phyloP scores from a whole-genome alignment of 805 yeast species.

The Saccharomycopsis selenospora region DNA sequence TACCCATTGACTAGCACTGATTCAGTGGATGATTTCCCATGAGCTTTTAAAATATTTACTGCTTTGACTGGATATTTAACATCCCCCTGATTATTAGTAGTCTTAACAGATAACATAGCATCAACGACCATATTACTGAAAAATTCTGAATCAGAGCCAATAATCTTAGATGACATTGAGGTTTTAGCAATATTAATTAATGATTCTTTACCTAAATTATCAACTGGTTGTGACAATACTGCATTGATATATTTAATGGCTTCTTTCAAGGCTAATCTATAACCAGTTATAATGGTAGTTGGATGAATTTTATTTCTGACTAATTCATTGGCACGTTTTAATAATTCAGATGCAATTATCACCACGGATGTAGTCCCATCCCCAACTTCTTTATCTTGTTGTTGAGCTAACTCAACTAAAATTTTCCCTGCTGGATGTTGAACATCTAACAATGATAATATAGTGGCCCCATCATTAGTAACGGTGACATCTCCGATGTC shows the following conservation, averaged over 20 bases:
- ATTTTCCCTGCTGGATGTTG: conserved; percentile 99
- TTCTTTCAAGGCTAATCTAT: conserved; percentile 86
- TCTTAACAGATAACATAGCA: conserved; percentile 90
- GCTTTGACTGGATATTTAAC: conserved; percentile 93
- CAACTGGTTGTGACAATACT: conserved; percentile 75
- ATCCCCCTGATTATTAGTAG: conserved; percentile 83
- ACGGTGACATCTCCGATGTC: conserved; percentile 99
- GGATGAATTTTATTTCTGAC: conserved; percentile 95
- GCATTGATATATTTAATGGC: conserved; percentile 82
- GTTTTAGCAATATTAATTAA: conserved; percentile 90
- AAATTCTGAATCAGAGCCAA: conserved; percentile 88
- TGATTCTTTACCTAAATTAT: conserved; percentile 71
- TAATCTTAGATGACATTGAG: conserved; percentile 93
- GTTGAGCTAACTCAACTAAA: conserved; percentile 93
- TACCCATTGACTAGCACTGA: conserved; percentile 86
- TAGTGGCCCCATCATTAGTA: conserved; percentile 98
- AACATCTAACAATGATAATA: conserved; percentile 80
- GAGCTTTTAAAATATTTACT: conserved; percentile 91
- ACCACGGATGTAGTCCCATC: conserved; percentile 98
- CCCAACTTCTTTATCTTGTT: conserved; percentile 97
- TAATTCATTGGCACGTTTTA: conserved; percentile 87
- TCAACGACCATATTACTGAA: conserved; percentile 89
- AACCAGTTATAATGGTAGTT: conserved; percentile 95
- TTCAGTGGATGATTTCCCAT: conserved; percentile 88
- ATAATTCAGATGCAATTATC: conserved; percentile 85